Evolutionary conservation across 176 grass and related monocot genomes (phyloP).

Genomic region (Musa beccarii): DNA sequence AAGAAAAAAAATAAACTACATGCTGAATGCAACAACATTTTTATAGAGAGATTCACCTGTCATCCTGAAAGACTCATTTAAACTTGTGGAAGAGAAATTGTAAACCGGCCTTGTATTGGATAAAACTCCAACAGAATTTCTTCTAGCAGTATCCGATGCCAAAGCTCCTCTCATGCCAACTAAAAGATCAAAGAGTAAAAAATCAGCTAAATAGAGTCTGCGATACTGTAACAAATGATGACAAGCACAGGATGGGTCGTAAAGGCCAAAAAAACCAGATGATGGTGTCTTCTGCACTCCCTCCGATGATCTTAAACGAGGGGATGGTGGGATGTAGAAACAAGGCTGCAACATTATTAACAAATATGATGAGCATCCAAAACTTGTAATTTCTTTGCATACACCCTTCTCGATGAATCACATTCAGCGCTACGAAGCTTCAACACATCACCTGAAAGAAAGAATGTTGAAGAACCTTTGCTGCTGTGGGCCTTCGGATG

Average conservation of each 20-base stretch:
- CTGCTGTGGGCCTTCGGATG: slow-evolving; percentile 62
- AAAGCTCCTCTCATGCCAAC: slow-evolving; percentile 56
- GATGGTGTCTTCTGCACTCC: slow-evolving; percentile 49
- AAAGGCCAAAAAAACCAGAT: slow-evolving; percentile 43
- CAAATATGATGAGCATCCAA: not conserved
- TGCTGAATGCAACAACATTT: too few species aligned
- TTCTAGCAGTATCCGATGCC: slow-evolving; percentile 46
- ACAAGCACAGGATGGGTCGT: not conserved
- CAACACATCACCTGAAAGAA: slow-evolving; percentile 69
- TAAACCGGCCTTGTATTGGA: slow-evolving; percentile 35
- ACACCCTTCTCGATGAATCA: too few species aligned
- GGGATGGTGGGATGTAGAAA: slow-evolving; percentile 83
- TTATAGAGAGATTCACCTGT: slow-evolving; percentile 29
- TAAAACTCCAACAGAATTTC: slow-evolving; percentile 36
- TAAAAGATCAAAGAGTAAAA: slow-evolving; percentile 15
- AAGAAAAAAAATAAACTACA: too few species aligned
- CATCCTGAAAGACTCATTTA: slow-evolving; percentile 28
- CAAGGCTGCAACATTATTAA: slow-evolving; percentile 49
- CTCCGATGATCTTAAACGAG: slow-evolving; percentile 40
- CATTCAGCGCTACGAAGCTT: not conserved
- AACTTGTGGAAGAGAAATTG: slow-evolving; percentile 42
- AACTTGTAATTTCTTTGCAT: too few species aligned
- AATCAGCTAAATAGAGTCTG: not conserved
- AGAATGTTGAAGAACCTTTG: slow-evolving; percentile 84
- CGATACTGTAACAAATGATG: not conserved